Evolutionary conservation across 2,329 filamentous ascomycete genomes (phyloP).

Genomic region (Sordariomycetes sp.): DNA sequence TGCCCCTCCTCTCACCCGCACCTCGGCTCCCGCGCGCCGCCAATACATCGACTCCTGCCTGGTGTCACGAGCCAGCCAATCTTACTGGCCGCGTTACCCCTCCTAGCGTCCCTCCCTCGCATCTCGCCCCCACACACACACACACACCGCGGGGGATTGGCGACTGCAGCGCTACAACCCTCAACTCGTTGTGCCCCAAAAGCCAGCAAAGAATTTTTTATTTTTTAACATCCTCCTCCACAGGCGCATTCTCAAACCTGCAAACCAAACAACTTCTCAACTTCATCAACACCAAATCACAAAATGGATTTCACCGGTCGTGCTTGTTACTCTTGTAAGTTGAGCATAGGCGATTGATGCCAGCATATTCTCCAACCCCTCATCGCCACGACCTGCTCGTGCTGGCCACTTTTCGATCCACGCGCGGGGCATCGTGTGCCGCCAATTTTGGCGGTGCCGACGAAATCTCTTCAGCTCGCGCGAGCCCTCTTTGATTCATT

Average conservation of each 20-base stretch:
- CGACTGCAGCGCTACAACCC: constrained; percentile 2
- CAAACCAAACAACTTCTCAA: neutral
- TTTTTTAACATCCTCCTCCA: constrained; percentile 2
- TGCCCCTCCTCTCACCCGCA: neutral
- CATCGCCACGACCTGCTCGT: neutral
- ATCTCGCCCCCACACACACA: neutral
- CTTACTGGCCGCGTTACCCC: neutral
- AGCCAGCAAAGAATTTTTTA: neutral
- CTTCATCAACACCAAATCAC: neutral
- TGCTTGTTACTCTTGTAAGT: constrained; percentile 39
- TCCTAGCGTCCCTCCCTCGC: neutral
- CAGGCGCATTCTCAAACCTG: neutral
- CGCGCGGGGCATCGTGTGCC: neutral
- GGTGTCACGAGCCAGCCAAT: neutral
- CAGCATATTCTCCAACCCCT: neutral
- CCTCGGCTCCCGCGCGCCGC: neutral
- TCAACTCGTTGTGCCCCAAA: neutral
- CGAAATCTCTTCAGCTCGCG: neutral
- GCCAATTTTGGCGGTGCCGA: neutral
- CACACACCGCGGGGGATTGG: neutral
- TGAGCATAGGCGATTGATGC: neutral
- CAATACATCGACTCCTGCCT: neutral
- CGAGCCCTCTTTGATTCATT: neutral
- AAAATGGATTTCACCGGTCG: constrained; percentile 32
- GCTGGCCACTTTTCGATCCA: neutral